Evolutionary conservation across 2,329 filamentous ascomycete genomes (phyloP).

Genomic region (Aureobasidium zeae): DNA sequence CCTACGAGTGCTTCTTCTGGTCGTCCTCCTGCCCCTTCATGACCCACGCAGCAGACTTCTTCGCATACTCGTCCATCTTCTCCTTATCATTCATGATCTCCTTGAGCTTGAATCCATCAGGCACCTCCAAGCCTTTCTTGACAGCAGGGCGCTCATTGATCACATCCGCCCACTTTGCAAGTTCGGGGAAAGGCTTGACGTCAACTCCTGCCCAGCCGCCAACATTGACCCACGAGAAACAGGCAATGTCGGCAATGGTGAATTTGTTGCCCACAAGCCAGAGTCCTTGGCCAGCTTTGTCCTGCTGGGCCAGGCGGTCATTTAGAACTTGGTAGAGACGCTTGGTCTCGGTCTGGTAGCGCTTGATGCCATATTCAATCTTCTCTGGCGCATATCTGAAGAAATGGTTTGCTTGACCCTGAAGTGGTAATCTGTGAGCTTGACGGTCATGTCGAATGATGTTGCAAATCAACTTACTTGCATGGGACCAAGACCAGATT

Average conservation of each 20-base stretch:
- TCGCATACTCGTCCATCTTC: slow-evolving; percentile 30
- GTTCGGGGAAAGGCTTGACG: slow-evolving; percentile 23
- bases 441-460: not conserved
- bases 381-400: slow-evolving; percentile 35
- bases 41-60: slow-evolving; percentile 30
- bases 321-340: slow-evolving; percentile 41
- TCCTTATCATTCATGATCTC: slow-evolving; percentile 31
- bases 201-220: slow-evolving; percentile 32
- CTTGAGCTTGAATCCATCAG: slow-evolving; percentile 32
- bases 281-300: slow-evolving; percentile 23
- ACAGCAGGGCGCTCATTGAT: slow-evolving; percentile 28
- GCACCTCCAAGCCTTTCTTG: slow-evolving; percentile 28
- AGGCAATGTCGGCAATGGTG: slow-evolving; percentile 41
- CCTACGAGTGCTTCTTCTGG: slow-evolving; percentile 29
- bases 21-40: slow-evolving; percentile 33
- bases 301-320: slow-evolving; percentile 28
- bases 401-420: slow-evolving; percentile 41
- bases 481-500: slow-evolving; percentile 34
- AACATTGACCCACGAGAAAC: slow-evolving; percentile 39
- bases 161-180: slow-evolving; percentile 27
- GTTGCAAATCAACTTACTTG: slow-evolving; percentile 21
- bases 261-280: slow-evolving; percentile 40
- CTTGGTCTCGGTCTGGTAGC: slow-evolving; percentile 42
- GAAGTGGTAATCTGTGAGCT: not conserved
- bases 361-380: slow-evolving; percentile 37